Evolutionary conservation across 1,139 yeast species (phyloP).

Genomic region (Geotrichum klebahnii): DNA sequence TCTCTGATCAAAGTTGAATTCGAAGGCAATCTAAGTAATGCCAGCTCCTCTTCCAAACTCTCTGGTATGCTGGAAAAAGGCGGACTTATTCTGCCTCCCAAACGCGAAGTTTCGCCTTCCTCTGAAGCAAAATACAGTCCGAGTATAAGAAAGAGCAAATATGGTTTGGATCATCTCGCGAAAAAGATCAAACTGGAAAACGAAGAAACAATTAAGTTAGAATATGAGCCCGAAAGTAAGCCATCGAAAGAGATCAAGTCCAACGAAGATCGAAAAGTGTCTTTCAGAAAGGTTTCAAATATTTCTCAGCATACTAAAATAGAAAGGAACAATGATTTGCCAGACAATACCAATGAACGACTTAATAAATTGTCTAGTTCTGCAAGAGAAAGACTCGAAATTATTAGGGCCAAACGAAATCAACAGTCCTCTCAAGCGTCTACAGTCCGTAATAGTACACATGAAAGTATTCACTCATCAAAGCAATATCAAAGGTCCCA

Average conservation of each 20-base stretch:
- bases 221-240: slow-evolving; percentile 3
- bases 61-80: slow-evolving; percentile 6
- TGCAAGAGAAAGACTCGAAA: slow-evolving; percentile 22
- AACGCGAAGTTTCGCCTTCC: slow-evolving; percentile 13
- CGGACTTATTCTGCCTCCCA: slow-evolving; percentile 12
- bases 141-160: slow-evolving; percentile 7
- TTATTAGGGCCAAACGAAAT: slow-evolving; percentile 19
- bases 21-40: neutral
- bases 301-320: slow-evolving; percentile 10
- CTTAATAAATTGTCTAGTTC: slow-evolving; percentile 14
- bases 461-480: too few species aligned
- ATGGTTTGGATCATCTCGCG: slow-evolving; percentile 15
- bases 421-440: neutral
- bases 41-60: neutral
- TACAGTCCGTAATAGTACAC: neutral
- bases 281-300: slow-evolving; percentile 8
- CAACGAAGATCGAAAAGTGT: slow-evolving; percentile 9
- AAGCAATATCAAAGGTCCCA: neutral
- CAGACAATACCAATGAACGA: slow-evolving; percentile 4
- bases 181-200: slow-evolving; percentile 20
- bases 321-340: neutral
- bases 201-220: slow-evolving; percentile 8
- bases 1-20: slow-evolving; percentile 9
- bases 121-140: neutral
- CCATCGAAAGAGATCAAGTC: neutral